These are phyloP conservation scores for Pseudogymnoascus sp. DNA, from an alignment of 2,329 filamentous ascomycete genomes.

Conservation along the genomic window DNA sequence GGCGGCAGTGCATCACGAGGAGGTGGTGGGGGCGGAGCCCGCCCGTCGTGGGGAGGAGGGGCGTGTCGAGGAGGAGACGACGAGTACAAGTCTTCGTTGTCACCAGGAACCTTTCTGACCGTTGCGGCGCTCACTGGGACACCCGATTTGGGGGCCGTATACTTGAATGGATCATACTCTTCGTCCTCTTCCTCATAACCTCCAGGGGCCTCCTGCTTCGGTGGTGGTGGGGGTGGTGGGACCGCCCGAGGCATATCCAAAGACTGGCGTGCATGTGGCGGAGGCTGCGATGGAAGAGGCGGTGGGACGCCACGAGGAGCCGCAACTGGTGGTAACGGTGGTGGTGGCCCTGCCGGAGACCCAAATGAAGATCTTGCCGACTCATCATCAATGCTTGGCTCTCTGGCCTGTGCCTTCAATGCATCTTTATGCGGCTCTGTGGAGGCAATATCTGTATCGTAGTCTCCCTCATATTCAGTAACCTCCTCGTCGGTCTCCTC, in stretches of 20 bases:
- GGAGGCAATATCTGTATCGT: constrained; percentile 95
- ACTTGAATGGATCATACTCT: constrained; percentile 64
- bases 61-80: constrained; percentile 28
- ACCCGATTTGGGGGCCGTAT: constrained; percentile 33
- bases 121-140: constrained; percentile 15
- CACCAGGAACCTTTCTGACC: constrained; percentile 18
- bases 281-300: constrained; percentile 33
- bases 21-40: constrained; percentile 40
- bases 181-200: constrained; percentile 57
- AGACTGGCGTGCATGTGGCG: constrained; percentile 46
- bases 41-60: constrained; percentile 31
- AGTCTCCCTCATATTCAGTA: constrained; percentile 94
- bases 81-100: constrained; percentile 29
- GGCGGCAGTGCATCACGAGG: constrained; percentile 39
- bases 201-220: constrained; percentile 26
- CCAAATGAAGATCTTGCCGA: constrained; percentile 43
- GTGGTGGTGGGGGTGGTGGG: constrained; percentile 57
- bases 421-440: constrained; percentile 91
- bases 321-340: constrained; percentile 44
- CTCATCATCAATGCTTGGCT: constrained; percentile 67
- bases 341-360: constrained; percentile 37
- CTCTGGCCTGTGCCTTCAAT: constrained; percentile 70
- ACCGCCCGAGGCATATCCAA: constrained; percentile 63
- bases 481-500: constrained; percentile 68
- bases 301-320: constrained; percentile 54